phyloP scores from a whole-genome alignment of 805 yeast species.

The Scheffersomyces amazonensis region DNA sequence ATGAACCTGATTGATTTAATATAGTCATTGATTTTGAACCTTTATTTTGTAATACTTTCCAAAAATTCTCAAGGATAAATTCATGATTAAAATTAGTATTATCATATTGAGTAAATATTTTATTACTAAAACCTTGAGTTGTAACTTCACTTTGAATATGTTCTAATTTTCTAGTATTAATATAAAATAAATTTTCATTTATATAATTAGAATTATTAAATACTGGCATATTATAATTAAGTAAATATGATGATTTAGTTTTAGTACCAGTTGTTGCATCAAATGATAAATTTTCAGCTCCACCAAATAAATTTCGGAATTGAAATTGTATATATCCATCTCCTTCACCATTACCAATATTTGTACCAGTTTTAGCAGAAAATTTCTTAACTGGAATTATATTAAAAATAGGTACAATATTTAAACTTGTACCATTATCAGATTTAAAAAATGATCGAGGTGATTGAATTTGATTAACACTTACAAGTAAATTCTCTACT shows the following conservation, averaged over 20 bases:
- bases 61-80: slow-evolving; percentile 42
- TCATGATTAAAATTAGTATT: slow-evolving; percentile 43
- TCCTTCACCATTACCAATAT: slow-evolving; percentile 95
- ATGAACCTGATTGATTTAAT: slow-evolving; percentile 41
- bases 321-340: slow-evolving; percentile 84
- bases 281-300: slow-evolving; percentile 49
- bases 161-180: slow-evolving; percentile 46
- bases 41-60: slow-evolving; percentile 30
- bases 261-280: slow-evolving; percentile 52
- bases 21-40: slow-evolving; percentile 28
- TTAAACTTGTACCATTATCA: slow-evolving; percentile 13
- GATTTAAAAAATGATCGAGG: not conserved
- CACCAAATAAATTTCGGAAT: slow-evolving; percentile 54
- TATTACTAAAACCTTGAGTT: slow-evolving; percentile 41
- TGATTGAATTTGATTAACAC: slow-evolving; percentile 19
- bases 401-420: slow-evolving; percentile 36
- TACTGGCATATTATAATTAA: slow-evolving; percentile 47
- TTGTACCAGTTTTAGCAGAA: slow-evolving; percentile 89
- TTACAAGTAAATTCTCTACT: slow-evolving; percentile 39
- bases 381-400: slow-evolving; percentile 62
- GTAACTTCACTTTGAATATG: slow-evolving; percentile 47
- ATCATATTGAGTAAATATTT: slow-evolving; percentile 35
- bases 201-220: slow-evolving; percentile 37
- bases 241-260: slow-evolving; percentile 48
- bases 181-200: slow-evolving; percentile 36